These are phyloP conservation scores for Cucurbita ficifolia DNA, from an alignment of 306 rosid genomes.

Conservation along the genomic window DNA sequence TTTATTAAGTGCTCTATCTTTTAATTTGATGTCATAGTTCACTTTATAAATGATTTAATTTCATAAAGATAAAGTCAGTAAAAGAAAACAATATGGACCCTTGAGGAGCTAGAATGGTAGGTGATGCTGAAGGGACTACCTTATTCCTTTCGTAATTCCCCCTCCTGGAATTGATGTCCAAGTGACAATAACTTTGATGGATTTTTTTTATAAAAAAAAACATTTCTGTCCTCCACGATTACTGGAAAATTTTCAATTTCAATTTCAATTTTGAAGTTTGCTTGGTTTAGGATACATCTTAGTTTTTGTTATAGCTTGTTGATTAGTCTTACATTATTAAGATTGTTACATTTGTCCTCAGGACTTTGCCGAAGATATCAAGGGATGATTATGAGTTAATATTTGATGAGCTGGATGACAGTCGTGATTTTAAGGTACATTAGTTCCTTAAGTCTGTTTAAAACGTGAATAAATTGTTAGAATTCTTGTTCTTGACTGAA, in stretches of 20 bases:
- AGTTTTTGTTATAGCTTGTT: background rate
- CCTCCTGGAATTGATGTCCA: no score
- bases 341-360: slow-evolving; percentile 10
- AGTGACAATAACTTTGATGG: background rate
- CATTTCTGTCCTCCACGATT: background rate
- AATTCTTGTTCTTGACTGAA: background rate
- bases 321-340: background rate
- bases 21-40: background rate
- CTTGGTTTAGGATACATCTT: background rate
- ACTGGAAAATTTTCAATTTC: background rate
- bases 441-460: slow-evolving; percentile 2
- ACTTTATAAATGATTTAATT: background rate
- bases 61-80: no score
- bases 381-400: slow-evolving; percentile 73
- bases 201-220: background rate
- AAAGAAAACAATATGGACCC: no score
- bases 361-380: slow-evolving; percentile 77
- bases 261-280: background rate
- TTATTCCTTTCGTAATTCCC: no score
- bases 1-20: background rate
- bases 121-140: no score
- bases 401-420: slow-evolving; percentile 88
- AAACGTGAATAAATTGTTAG: background rate
- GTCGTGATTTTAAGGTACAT: slow-evolving; percentile 63
- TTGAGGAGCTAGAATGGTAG: no score